phyloP scores from a whole-genome alignment of 2,329 filamentous ascomycete species.

The Diaporthe nobilis region DNA sequence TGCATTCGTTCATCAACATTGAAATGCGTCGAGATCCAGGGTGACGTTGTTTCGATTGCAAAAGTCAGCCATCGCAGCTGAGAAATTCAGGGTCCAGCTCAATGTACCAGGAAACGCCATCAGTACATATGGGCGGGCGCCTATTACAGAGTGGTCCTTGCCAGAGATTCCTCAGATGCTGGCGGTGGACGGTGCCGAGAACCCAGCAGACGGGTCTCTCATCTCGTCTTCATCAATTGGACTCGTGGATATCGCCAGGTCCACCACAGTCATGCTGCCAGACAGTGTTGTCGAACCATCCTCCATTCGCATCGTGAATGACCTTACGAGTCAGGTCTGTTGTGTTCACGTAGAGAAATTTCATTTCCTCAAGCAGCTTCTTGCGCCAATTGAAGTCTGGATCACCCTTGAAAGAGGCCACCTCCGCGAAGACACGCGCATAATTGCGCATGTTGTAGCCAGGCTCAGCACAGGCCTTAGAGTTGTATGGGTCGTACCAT shows the following conservation, averaged over 20 bases:
- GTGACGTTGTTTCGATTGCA: not conserved
- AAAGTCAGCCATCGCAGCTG: not conserved
- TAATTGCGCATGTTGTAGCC: constrained; percentile 31
- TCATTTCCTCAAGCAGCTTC: constrained; percentile 29
- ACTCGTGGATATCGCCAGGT: constrained; percentile 15
- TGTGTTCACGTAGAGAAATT: constrained; percentile 32
- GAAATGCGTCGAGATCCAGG: not conserved
- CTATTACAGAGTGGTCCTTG: not conserved
- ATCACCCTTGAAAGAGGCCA: constrained; percentile 31
- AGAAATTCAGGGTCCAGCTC: not conserved
- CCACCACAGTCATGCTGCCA: constrained; percentile 35
- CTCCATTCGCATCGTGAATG: not conserved
- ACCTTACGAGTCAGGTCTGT: constrained; percentile 37
- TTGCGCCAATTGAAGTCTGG: constrained; percentile 37
- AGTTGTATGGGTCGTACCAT: constrained; percentile 17
- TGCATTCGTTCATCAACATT: not conserved
- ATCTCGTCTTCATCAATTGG: not conserved
- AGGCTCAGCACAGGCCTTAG: constrained; percentile 22
- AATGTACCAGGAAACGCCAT: no score
- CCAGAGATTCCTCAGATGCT: not conserved
- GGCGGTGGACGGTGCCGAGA: not conserved
- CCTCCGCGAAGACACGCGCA: constrained; percentile 36
- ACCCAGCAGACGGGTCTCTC: not conserved
- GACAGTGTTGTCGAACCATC: constrained; percentile 35
- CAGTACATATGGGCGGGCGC: not conserved